phyloP scores from a whole-genome alignment of 2,329 filamentous ascomycete genomes.

The Rhynchosporium graminicola region DNA sequence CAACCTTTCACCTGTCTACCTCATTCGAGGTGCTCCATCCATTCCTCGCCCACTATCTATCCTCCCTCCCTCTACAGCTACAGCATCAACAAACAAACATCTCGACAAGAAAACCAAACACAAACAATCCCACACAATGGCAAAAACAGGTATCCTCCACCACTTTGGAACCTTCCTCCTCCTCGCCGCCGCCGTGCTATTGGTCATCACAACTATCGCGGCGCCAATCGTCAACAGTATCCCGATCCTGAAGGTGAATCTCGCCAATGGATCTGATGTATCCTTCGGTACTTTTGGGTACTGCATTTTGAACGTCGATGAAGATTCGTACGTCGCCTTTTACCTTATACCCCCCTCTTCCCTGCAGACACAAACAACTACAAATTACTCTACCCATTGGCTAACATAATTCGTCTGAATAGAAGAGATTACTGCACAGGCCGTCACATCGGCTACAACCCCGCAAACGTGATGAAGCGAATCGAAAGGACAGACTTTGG shows the following conservation, averaged over 20 bases:
- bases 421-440: conserved; percentile 49
- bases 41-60: background rate
- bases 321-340: conserved; percentile 35
- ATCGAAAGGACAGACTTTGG: conserved; percentile 46
- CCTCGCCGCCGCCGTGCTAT: conserved; percentile 54
- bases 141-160: conserved; percentile 45
- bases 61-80: background rate
- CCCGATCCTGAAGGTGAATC: conserved; percentile 52
- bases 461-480: conserved; percentile 47
- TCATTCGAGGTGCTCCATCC: background rate
- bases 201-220: conserved; percentile 60
- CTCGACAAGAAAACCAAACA: background rate
- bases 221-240: conserved; percentile 59
- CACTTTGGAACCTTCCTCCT: conserved; percentile 60
- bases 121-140: conserved; percentile 31
- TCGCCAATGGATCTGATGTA: conserved; percentile 46
- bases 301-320: conserved; percentile 46
- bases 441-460: conserved; percentile 57
- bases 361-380: too few species aligned
- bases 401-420: conserved; percentile 5
- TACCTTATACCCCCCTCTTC: too few species aligned
- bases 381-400: background rate
- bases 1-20: background rate
- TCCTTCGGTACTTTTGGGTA: conserved; percentile 63
- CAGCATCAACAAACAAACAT: background rate